phyloP scores from a whole-genome alignment of 148 eudicot species.

The Oxyria digyna region DNA sequence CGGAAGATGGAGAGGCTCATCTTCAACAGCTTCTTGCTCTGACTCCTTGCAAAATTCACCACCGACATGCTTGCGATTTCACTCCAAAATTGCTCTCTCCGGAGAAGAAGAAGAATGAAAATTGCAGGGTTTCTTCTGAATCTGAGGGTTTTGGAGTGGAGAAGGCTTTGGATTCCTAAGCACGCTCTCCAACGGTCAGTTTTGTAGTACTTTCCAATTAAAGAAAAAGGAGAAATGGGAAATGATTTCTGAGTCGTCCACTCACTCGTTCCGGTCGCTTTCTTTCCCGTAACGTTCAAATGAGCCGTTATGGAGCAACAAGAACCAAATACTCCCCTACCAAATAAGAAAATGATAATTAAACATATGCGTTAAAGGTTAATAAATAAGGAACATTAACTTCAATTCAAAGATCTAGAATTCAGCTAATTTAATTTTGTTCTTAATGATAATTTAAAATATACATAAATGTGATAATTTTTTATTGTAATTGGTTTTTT shows the following conservation, averaged over 20 bases:
- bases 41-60: constrained; percentile 24
- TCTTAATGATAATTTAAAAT: too few species aligned
- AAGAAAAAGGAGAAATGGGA: background rate
- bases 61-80: constrained; percentile 21
- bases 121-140: background rate
- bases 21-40: constrained; percentile 45
- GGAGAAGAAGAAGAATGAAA: too few species aligned
- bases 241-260: background rate
- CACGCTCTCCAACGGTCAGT: constrained; percentile 6
- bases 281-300: background rate
- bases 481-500: too few species aligned
- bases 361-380: too few species aligned
- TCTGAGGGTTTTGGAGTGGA: background rate
- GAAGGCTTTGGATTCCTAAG: background rate
- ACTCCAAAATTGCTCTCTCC: background rate
- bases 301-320: constrained; percentile 1
- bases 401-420: too few species aligned
- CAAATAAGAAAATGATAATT: background rate
- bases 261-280: background rate
- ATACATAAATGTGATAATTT: too few species aligned
- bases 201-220: background rate
- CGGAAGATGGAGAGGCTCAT: constrained; percentile 40
- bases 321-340: too few species aligned
- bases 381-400: too few species aligned
- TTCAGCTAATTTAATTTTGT: too few species aligned